Evolutionary conservation across 495 filamentous ascomycete genomes (phyloP), one percentile per base, ranked within the genome.

Genomic region (Aspergillus panamensis): DNA sequence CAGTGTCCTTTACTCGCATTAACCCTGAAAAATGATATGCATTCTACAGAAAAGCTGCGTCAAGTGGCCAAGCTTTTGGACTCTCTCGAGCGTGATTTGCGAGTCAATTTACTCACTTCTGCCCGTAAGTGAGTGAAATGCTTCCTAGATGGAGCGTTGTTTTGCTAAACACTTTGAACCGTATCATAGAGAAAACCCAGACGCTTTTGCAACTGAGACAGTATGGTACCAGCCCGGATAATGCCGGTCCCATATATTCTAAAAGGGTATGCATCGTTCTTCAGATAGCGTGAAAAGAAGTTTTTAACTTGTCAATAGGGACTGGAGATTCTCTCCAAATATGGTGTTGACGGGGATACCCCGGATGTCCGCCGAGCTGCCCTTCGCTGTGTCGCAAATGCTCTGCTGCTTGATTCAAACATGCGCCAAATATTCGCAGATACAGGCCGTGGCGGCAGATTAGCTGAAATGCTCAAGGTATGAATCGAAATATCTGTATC

Each of bases 321-420:
- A 6, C 87, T 98, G 39, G 74, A 85, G 43, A 85, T 79, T 6
- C 75, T 98, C 37, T 76, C 82, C 37, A 82, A 75, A 40, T 85
- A 94, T 75, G 90, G 85, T 16, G 86, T 97, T 56, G 75, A 83
- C 21, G 66, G 69, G 7, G 78, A 86, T 51, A 84, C 81, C 8
- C 55, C 75, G 0, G 77, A 81, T 5, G 82, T 87, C 2, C 89
- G 89, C 7, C 84, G 84, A 51, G 85, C 91, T 65, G 94, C 92
- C 3, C 72, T 97, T 31, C 83, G 91, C 56, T 91, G 91, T 61
- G 76, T 97, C 25, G 94, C 92, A 56, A 98, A 98, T 72, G 83
- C 91, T 5, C 73, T 97, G 32, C 75, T 97, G 5, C 78, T 97
- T 13, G 80, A 84, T 48, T 66, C 77, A 12, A 78, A 84, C 45